Evolutionary conservation across 805 yeast genomes (phyloP).

Genomic region (Candida krabiensis): DNA sequence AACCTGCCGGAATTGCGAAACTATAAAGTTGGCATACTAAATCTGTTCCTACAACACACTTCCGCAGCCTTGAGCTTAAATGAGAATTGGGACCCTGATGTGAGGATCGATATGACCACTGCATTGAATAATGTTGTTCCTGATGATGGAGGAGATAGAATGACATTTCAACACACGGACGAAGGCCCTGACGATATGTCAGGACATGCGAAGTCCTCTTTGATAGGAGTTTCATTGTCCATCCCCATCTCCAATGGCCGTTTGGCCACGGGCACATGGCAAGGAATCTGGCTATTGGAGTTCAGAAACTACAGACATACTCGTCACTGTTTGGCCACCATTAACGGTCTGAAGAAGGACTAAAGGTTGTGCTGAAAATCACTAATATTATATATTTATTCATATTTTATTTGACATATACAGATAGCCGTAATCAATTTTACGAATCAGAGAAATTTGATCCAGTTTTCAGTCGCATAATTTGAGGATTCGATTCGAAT

Average conservation of each 20-base stretch:
- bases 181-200: conserved; percentile 89
- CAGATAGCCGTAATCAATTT: too few species aligned
- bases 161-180: conserved; percentile 57
- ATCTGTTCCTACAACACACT: conserved; percentile 75
- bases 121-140: conserved; percentile 69
- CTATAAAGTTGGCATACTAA: conserved; percentile 61
- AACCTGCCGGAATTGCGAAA: conserved; percentile 59
- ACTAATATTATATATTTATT: too few species aligned
- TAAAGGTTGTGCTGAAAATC: too few species aligned
- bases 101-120: conserved; percentile 64
- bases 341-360: conserved; percentile 56
- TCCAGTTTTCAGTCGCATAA: too few species aligned
- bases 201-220: conserved; percentile 66
- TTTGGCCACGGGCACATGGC: conserved; percentile 81
- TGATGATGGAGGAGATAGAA: conserved; percentile 48
- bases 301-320: conserved; percentile 65
- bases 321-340: conserved; percentile 69
- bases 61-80: conserved; percentile 76
- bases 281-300: conserved; percentile 76
- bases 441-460: too few species aligned
- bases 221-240: conserved; percentile 61
- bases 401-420: too few species aligned
- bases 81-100: conserved; percentile 82
- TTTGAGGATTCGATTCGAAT: too few species aligned
- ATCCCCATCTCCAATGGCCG: conserved; percentile 72